Evolutionary conservation across 1,139 yeast species (phyloP).

Genomic region (Kluyveromyces sp.): DNA sequence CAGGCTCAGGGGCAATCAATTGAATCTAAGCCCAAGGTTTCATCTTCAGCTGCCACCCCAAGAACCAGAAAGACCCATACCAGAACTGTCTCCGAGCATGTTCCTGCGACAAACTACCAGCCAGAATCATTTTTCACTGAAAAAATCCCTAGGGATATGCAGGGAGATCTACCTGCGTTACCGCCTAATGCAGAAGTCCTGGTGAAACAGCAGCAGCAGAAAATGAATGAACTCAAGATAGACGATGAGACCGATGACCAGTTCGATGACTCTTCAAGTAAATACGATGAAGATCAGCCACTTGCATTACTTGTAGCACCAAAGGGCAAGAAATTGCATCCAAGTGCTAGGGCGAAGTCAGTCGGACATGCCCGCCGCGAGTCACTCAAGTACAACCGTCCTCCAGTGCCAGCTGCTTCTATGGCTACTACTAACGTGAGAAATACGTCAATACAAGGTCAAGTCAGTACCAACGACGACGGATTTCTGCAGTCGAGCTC

Average conservation of each 20-base stretch:
- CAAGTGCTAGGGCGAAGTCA: constrained; percentile 84
- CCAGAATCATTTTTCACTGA: constrained; percentile 1
- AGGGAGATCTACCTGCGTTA: constrained; percentile 28
- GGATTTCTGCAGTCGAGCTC: constrained; percentile 65
- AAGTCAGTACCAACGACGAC: constrained; percentile 45
- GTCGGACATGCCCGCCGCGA: constrained; percentile 74
- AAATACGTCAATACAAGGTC: constrained; percentile 17
- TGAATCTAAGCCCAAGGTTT: not conserved
- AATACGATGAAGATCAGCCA: constrained; percentile 20
- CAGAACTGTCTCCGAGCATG: constrained; percentile 38
- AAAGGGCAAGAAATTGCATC: constrained; percentile 48
- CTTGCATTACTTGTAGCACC: constrained; percentile 21
- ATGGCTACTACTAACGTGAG: constrained; percentile 26
- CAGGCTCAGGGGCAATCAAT: constrained; percentile 10
- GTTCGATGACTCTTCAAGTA: not conserved
- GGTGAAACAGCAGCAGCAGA: constrained; percentile 28
- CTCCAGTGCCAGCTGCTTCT: constrained; percentile 23
- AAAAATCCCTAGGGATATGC: constrained; percentile 5
- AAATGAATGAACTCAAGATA: constrained; percentile 11
- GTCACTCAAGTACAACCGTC: constrained; percentile 38
- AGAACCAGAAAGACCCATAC: constrained; percentile 30
- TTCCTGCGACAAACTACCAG: constrained; percentile 19
- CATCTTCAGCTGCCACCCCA: constrained; percentile 1
- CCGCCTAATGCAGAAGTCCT: constrained; percentile 31
- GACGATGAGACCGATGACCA: constrained; percentile 1